Conservation (phyloP, 2,329 filamentous ascomycete genomes). For the Nemania sp. region DNA sequence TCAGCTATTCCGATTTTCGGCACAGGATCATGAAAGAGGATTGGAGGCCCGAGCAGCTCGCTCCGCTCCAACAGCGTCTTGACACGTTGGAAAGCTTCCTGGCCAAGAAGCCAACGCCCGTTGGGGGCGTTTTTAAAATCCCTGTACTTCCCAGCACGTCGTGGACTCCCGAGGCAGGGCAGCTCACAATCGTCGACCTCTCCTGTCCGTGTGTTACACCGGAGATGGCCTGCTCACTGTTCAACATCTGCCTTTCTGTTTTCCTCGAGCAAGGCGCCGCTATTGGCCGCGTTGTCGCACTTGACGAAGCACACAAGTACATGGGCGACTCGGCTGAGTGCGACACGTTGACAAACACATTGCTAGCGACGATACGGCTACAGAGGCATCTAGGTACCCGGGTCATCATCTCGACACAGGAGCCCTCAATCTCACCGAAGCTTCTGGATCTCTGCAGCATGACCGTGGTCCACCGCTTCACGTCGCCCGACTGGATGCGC, state of each 20-base stretch:
- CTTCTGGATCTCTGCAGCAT: constrained; percentile 71
- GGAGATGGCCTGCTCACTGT: constrained; percentile 70
- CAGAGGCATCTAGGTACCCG: constrained; percentile 72
- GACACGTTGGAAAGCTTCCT: constrained; percentile 69
- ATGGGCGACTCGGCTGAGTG: constrained; percentile 63
- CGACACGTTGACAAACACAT: constrained; percentile 60
- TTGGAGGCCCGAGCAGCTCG: constrained; percentile 54
- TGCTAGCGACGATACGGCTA: constrained; percentile 67
- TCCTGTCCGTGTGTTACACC: constrained; percentile 72
- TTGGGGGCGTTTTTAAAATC: constrained; percentile 39
- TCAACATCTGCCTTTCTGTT: constrained; percentile 70
- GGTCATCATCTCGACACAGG: constrained; percentile 75
- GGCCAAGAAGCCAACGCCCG: constrained; percentile 35
- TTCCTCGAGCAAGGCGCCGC: constrained; percentile 61
- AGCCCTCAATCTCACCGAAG: constrained; percentile 70
- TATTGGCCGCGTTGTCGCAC: constrained; percentile 64
- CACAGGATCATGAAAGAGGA: constrained; percentile 40
- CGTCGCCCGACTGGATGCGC: constrained; percentile 24
- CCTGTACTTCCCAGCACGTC: constrained; percentile 34
- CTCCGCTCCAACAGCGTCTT: constrained; percentile 63
- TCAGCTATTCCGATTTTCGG: constrained; percentile 58
- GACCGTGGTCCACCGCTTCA: constrained; percentile 25
- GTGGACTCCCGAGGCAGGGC: constrained; percentile 42
- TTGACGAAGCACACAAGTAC: constrained; percentile 82
- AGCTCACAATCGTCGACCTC: constrained; percentile 71